Base-by-base conservation (phyloP, 148 eudicot species). In the Rhododendron simsii region DNA sequence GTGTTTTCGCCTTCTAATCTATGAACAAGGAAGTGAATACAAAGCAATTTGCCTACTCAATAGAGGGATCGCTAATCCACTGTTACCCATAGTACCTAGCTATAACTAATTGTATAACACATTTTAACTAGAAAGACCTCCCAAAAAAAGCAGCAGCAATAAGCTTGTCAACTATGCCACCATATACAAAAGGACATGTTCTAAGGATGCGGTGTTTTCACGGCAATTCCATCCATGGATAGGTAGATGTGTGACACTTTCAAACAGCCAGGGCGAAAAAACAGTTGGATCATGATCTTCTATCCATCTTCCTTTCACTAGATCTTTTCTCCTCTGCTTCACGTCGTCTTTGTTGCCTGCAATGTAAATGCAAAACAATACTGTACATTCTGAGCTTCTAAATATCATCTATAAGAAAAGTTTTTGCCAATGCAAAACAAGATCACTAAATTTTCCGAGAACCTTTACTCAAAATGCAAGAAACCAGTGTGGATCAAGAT, bases 261-360 rank as follows among this genome's bases (percentile, higher is more conserved):
- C 44, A 83, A 39, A 71, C 76, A 3, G 21, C 53, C 26, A 3
- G 28, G 11, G 63, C 13, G 23, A 20, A 84, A 37, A 48, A 48
- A 74, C 35, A 48, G 20, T 76, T 71, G 78, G 65, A 41, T 92
- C 90, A 88, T 21, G 94, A 86, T 93, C 96, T 90, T 88, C 93
- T 91, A 21, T 95, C 96, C 23, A 84, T 83, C 83, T 87, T 94
- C 86, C 65, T 92, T 85, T 95, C 98, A 89, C 93, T 93, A 39
- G 94, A 91, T 84, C 92, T 89, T 78, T 26, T 78, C 57, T 78
- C 81, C 80, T 95, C 98, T 67, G 98, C 98, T 89, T 94, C 98
- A 82, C 92, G 87, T 61, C 98, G 92, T 86, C 94, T 93, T 84
- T 94, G 98, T 92, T 93, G 95, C 92, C 98, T 95, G 90, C 85